Percentiles rank a stretch among this genome's conserved stretches.
Evolutionary conservation across 805 yeast species (phyloP).

Genomic region (Komagataella ulmi): DNA sequence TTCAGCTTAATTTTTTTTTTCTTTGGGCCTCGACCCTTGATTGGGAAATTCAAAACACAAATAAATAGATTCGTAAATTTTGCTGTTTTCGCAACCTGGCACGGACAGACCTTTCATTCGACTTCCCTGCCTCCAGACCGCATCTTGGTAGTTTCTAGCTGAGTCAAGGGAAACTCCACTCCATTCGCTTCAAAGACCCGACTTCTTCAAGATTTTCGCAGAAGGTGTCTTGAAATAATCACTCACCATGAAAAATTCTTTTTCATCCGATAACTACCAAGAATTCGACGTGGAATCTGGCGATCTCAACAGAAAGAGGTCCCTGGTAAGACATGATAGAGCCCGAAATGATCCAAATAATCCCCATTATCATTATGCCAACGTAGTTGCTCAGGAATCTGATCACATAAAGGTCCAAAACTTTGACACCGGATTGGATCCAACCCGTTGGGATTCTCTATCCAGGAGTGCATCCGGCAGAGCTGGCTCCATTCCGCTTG

Average conservation of each 20-base stretch:
- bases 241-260: not conserved
- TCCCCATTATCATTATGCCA: conserved; percentile 58
- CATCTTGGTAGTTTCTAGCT: not conserved
- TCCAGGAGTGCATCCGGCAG: not conserved
- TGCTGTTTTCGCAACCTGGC: not conserved
- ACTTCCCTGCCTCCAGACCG: not conserved
- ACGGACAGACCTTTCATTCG: not conserved
- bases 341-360: conserved; percentile 16
- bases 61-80: not conserved
- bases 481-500: not conserved
- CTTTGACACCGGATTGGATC: conserved; percentile 62
- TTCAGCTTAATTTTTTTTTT: not conserved
- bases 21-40: not conserved
- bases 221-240: not conserved
- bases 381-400: conserved; percentile 54
- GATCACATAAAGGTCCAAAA: conserved; percentile 53
- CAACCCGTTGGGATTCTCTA: conserved; percentile 12
- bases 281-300: conserved; percentile 18
- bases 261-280: conserved; percentile 1
- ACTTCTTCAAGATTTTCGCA: not conserved
- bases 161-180: not conserved
- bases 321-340: conserved; percentile 80
- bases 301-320: conserved; percentile 36
- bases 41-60: not conserved
- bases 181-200: not conserved